Base-by-base conservation (phyloP, 495 filamentous ascomycete species). In the Aspergillus nanangensis region DNA sequence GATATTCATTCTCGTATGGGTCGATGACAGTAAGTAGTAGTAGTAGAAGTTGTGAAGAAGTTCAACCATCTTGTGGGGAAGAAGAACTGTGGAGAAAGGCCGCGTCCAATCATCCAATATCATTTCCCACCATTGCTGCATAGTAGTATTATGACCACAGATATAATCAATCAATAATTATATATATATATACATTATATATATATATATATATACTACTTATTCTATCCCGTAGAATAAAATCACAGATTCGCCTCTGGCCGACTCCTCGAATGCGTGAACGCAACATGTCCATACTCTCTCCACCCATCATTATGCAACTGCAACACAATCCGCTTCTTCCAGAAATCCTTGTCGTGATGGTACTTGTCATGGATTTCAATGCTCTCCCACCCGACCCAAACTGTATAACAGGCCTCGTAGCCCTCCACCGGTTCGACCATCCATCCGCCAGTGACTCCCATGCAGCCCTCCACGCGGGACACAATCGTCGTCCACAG, bases 161-260 rank as follows among this genome's bases (percentile, higher is more conserved):
- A n/a, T n/a, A n/a, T n/a, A n/a, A n/a, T n/a, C n/a, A n/a, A n/a
- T n/a, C n/a, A n/a, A n/a, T n/a, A n/a, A n/a, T n/a, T n/a, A n/a
- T n/a, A n/a, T n/a, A n/a, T n/a, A n/a, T n/a, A n/a, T n/a, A n/a
- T n/a, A n/a, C n/a, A n/a, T n/a, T n/a, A n/a, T n/a, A n/a, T n/a
- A n/a, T n/a, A n/a, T n/a, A n/a, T n/a, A n/a, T n/a, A n/a, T n/a
- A n/a, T n/a, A n/a, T n/a, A n/a, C n/a, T n/a, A n/a, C n/a, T n/a
- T n/a, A n/a, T n/a, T n/a, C n/a, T n/a, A n/a, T n/a, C n/a, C n/a
- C n/a, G n/a, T n/a, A n/a, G n/a, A n/a, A n/a, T n/a, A n/a, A n/a
- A n/a, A n/a, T 29, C 25, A 60, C 35, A 53, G 39, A 42, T 50
- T 69, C 71, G 38, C 83, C 82, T 41, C 34, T 17, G 21, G 42